Conservation (phyloP, 768 basidiomycete genomes). For the Calocera viscosa region DNA sequence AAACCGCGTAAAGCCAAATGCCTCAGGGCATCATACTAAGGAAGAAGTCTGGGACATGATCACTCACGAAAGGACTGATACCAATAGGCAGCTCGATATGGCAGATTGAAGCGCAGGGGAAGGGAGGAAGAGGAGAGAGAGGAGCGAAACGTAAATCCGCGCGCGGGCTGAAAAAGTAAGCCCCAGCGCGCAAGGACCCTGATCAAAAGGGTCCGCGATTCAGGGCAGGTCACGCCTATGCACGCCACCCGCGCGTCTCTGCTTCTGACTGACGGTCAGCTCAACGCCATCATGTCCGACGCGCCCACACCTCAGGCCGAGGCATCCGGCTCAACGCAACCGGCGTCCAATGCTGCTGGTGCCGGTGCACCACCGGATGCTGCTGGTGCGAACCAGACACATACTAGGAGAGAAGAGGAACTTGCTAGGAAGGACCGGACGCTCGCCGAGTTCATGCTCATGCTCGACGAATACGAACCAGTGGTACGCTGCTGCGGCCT, state of each 20-base stretch:
- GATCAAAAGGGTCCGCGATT: constrained; percentile 1
- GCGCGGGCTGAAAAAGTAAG: not conserved
- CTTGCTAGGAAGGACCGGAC: constrained; percentile 73
- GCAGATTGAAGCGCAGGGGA: constrained; percentile 16
- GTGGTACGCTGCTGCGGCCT: constrained; percentile 41
- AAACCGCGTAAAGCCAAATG: constrained; percentile 78
- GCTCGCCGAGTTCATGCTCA: constrained; percentile 82
- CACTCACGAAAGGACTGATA: constrained; percentile 12
- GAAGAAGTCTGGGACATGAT: not conserved
- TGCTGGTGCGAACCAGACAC: constrained; percentile 4
- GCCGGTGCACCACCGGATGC: not conserved
- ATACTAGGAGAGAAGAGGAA: constrained; percentile 22
- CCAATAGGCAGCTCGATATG: no score
- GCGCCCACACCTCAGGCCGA: constrained; percentile 47
- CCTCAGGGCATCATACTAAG: constrained; percentile 67
- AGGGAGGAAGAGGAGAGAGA: constrained; percentile 32
- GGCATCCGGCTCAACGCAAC: not conserved
- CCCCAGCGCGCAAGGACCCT: not conserved
- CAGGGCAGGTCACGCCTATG: constrained; percentile 7
- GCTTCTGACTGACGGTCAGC: constrained; percentile 6
- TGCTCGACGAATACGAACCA: constrained; percentile 95
- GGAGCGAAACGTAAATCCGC: not conserved
- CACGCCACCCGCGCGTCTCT: not conserved
- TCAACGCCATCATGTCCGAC: constrained; percentile 35
- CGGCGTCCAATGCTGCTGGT: not conserved